Conservation (phyloP, 1,284 basidiomycete genomes). For the Trichosporon faecale region DNA sequence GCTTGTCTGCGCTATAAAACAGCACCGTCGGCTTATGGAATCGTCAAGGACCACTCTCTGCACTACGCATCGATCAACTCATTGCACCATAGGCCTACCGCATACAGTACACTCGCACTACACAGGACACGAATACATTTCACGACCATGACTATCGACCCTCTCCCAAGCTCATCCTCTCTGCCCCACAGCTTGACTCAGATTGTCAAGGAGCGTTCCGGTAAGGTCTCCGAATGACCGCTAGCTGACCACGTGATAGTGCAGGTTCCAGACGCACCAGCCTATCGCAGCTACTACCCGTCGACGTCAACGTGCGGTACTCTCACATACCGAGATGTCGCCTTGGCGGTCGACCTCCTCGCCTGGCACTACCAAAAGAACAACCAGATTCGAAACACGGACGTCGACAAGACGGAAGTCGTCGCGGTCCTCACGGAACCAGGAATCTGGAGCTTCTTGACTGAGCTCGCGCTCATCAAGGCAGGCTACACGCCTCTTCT, state of each 20-base stretch:
- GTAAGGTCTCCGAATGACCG: background rate
- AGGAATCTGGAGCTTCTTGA: slow-evolving; percentile 54
- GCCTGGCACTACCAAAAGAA: slow-evolving; percentile 5
- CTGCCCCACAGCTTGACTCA: background rate
- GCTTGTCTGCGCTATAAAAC: too few relatives aligned
- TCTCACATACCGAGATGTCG: background rate
- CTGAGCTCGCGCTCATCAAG: slow-evolving; percentile 55
- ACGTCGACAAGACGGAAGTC: slow-evolving; percentile 19
- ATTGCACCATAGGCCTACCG: too few relatives aligned
- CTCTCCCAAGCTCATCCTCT: background rate
- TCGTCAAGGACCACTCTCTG: too few relatives aligned
- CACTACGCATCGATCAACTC: too few relatives aligned
- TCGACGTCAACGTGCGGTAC: background rate
- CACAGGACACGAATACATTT: background rate
- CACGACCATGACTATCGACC: background rate
- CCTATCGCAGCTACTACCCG: background rate
- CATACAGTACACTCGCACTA: background rate
- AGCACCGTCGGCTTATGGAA: too few relatives aligned
- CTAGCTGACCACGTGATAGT: background rate
- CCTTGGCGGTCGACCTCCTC: background rate
- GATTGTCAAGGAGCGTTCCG: background rate
- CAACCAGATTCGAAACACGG: background rate
- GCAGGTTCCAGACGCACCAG: background rate
- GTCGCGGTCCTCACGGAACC: slow-evolving; percentile 54
- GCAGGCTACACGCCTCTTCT: slow-evolving; percentile 55